Base-by-base conservation (phyloP, 306 rosid genomes). In the Cucurbita pepo region DNA sequence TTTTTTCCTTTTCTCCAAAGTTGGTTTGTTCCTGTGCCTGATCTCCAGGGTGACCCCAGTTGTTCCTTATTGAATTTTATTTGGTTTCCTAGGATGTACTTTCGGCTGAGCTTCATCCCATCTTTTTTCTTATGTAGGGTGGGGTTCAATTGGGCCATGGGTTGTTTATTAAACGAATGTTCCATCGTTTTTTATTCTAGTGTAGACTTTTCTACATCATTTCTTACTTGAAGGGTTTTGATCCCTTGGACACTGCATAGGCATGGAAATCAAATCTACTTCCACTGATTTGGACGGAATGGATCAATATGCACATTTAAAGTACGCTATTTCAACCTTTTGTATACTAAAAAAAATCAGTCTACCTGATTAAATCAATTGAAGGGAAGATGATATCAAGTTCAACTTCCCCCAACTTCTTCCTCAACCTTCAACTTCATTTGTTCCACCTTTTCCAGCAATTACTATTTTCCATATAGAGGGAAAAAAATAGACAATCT, bases 1-100 rank as follows among this genome's bases (percentile, higher is more conserved):
- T 15, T 13, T 19, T 19, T 56, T 30, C 11, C 36, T 48, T 18
- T 55, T 41, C 54, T 72, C 52, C 52, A 41, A 16, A 38, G 61
- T 18, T 18, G n/a, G 36, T 67, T 67, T 67, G 72, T 34, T 69
- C 74, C 74, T 30, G 55, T 69, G 74, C 74, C 51, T 69, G 59
- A 69, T 69, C 74, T 69, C 58, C 45, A 69, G 74, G 74, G 74
- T 30, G 74, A 69, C 74, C 74, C 74, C 45, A 69, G 74, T 43
- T 69, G 59, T 50, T 69, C 55, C 74, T 69, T 50, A 34, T 48
- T 69, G 58, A 50, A 50, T 21, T 69, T 48, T 34, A 14, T 30
- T 69, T 69, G 16, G 22, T 48, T 25, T 40, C 57, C 15, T 48
- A 36, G 58, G 58, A 47, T 48, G 73, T 48, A 69, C 73, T 69